Evolutionary conservation across 2,329 filamentous ascomycete species (phyloP), one percentile per base, ranked within the genome.

Genomic region (Neofusicoccum ribis): DNA sequence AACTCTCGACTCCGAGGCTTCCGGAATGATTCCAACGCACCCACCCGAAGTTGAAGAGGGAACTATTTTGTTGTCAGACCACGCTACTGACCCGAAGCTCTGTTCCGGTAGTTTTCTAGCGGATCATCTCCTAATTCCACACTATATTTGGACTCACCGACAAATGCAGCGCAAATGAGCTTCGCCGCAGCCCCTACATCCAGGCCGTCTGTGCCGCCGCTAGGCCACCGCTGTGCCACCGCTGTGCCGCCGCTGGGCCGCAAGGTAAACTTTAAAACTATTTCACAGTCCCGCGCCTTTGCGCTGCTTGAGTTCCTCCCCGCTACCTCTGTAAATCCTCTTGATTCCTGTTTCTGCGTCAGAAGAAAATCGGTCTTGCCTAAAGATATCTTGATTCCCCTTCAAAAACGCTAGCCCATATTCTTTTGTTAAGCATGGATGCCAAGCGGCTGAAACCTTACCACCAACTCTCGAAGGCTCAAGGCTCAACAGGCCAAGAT

Each of bases 401-500:
- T 49, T 12, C 27, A 12, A 12, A 17, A 49, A 49, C 46, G 46
- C 46, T 20, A 17, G 46, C 46, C 20, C 20, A 23, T 23, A 23
- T 23, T 23, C 2, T 23, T 14, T 87, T 85, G 85, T 78, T 88
- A 0, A 86, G 89, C 59, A 70, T 89, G 0, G 85, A 89, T 43
- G 76, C 81, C 0, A 86, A 87, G 66, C 69, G 87, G 0, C 76
- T 89, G 52, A 86, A 89, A 41, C 86, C 87, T 0, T 89, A 83
- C 77, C 81, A 86, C 11, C 84, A 88, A 31, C 63, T 89, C 0
- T 87, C 85, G 0, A 82, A 79, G 11, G 12, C 69, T 0, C 68
- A 71, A 0, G 86, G 86, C 0, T 83, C 82, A 0, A 69, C 68
- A 0, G 84, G 78, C 0, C 72, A 76, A 6, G 69, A 84, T 0